phyloP scores from a whole-genome alignment of 768 basidiomycete species.

The Lactifluus piperatus region DNA sequence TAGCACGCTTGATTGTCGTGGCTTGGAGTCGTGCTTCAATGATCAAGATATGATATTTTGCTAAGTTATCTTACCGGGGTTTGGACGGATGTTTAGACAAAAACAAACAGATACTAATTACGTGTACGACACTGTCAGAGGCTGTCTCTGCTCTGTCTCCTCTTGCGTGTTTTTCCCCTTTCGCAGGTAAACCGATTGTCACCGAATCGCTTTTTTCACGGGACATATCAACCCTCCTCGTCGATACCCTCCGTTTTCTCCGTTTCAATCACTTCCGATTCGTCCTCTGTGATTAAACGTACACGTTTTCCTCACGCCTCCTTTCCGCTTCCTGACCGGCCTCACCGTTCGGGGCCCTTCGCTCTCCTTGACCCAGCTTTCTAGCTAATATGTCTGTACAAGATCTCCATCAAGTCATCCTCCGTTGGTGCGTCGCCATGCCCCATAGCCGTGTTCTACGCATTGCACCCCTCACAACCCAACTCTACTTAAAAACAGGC shows the following conservation, averaged over 20 bases:
- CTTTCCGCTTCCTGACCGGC: background rate
- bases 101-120: too few species aligned
- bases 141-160: too few species aligned
- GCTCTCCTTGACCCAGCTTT: background rate
- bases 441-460: slow-evolving; percentile 7
- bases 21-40: too few species aligned
- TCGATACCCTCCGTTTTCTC: background rate
- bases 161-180: too few species aligned
- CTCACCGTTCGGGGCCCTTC: background rate
- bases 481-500: slow-evolving; percentile 16
- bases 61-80: too few species aligned
- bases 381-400: slow-evolving; percentile 2
- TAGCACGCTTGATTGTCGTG: too few species aligned
- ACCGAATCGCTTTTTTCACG: too few species aligned
- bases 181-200: too few species aligned
- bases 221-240: too few species aligned
- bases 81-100: too few species aligned
- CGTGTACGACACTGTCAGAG: too few species aligned
- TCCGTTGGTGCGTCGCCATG: slow-evolving; percentile 16
- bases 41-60: too few species aligned
- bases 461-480: background rate
- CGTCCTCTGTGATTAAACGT: background rate
- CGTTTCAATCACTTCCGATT: background rate
- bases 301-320: slow-evolving; percentile 4
- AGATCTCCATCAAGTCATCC: slow-evolving; percentile 14